Conservation (phyloP, 1,284 basidiomycete genomes). For the Thelephora terrestris region DNA sequence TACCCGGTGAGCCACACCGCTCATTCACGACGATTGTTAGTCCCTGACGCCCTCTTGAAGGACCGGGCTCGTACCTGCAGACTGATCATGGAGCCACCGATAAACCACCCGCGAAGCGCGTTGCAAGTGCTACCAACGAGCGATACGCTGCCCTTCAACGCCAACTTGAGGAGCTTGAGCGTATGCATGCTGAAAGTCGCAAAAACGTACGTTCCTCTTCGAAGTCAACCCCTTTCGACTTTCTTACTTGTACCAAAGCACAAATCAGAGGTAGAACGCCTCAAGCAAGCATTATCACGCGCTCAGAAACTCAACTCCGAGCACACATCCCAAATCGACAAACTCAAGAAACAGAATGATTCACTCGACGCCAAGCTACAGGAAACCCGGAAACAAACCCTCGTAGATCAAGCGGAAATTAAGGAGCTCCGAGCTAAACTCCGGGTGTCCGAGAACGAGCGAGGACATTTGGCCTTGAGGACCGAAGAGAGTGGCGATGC, state of each 20-base stretch:
- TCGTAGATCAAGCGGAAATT: constrained; percentile 45
- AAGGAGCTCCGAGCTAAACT: constrained; percentile 53
- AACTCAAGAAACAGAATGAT: constrained; percentile 52
- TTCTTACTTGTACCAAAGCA: constrained; percentile 31
- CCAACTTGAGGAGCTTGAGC: constrained; percentile 60
- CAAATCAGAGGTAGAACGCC: constrained; percentile 43
- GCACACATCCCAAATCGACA: constrained; percentile 44
- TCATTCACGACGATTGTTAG: background rate
- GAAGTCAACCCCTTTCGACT: constrained; percentile 5
- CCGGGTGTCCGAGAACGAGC: constrained; percentile 50
- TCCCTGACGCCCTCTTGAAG: constrained; percentile 16
- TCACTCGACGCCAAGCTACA: constrained; percentile 42
- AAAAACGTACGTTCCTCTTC: constrained; percentile 35
- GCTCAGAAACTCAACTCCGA: constrained; percentile 40
- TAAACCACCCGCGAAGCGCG: constrained; percentile 3
- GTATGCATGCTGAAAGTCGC: constrained; percentile 55
- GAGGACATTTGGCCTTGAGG: constrained; percentile 37
- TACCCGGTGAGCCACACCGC: constrained; percentile 26
- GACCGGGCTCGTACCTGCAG: constrained; percentile 25
- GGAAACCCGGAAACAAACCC: constrained; percentile 44
- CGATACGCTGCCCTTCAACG: constrained; percentile 45
- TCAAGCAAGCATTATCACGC: constrained; percentile 44
- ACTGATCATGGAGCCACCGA: constrained; percentile 12
- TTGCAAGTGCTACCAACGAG: constrained; percentile 22
- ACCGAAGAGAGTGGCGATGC: constrained; percentile 41